phyloP scores from a whole-genome alignment of 768 basidiomycete genomes.

The Tephrocybe rancida region DNA sequence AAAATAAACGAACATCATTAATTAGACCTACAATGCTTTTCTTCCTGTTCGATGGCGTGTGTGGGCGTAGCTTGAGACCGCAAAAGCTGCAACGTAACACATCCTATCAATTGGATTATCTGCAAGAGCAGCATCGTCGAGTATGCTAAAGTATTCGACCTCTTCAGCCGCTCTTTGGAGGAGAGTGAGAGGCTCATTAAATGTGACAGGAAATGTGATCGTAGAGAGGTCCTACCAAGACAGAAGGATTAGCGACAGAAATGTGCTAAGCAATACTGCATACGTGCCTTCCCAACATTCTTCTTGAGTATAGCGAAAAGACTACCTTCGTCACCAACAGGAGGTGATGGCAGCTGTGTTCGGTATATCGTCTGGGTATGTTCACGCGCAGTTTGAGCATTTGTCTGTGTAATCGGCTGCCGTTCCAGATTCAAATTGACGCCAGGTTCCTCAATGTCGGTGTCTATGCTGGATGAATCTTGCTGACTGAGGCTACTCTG shows the following conservation, averaged over 20 bases:
- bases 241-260: neutral
- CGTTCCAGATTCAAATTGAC: neutral
- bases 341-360: slow-evolving; percentile 58
- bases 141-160: slow-evolving; percentile 72
- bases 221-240: slow-evolving; percentile 71
- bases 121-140: slow-evolving; percentile 63
- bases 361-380: slow-evolving; percentile 44
- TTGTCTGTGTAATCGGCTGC: neutral
- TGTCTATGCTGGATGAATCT: slow-evolving; percentile 56
- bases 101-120: slow-evolving; percentile 67
- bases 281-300: slow-evolving; percentile 79
- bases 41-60: slow-evolving; percentile 79
- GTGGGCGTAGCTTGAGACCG: slow-evolving; percentile 82
- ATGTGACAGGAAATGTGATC: slow-evolving; percentile 84
- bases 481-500: slow-evolving; percentile 37
- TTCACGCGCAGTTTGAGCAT: slow-evolving; percentile 4
- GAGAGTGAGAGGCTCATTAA: slow-evolving; percentile 87
- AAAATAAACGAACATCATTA: slow-evolving; percentile 2
- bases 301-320: slow-evolving; percentile 83
- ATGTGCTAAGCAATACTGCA: neutral
- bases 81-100: slow-evolving; percentile 81
- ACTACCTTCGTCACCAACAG: slow-evolving; percentile 77
- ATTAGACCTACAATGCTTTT: slow-evolving; percentile 77
- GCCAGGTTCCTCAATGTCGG: slow-evolving; percentile 48
- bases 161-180: slow-evolving; percentile 85